Evolutionary conservation across 148 eudicot species (phyloP), one percentile per base, ranked within the genome.

Genomic region (Cornus florida): DNA sequence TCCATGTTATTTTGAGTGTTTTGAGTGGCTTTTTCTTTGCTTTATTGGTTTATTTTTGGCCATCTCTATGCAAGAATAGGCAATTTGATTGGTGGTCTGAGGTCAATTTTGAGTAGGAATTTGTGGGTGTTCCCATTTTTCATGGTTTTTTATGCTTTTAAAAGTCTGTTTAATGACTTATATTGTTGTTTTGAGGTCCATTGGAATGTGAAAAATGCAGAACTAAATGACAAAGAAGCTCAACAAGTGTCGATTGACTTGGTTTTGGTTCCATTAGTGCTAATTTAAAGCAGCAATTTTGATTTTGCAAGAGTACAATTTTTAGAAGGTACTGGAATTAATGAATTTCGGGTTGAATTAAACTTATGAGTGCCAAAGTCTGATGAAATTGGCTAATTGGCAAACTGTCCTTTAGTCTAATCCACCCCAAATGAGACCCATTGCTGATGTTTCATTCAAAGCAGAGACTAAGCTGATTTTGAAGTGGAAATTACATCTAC

Each of bases 11-110:
- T 67, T 60, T 56, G 50, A 70, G 78, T 74, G 71, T 43, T 74
- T 79, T 72, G 39, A 48, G 77, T 80, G 53, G 71, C 56, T 43
- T 77, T 75, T 83, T 66, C 71, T 84, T 74, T 79, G 79, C 69
- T 74, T 12, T 57, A 32, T 68, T 28, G 38, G 68, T 72, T 78
- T 60, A 19, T 73, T 22, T 60, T 41, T 78, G 41, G 17, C 28
- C 78, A 73, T 38, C 35, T 73, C 59, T 75, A 43, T 83, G 80
- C 11, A 56, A 46, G 73, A 64, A 46, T 60, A 32, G 28, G 32
- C 43, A 69, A 20, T 9, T 38, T 5, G 20, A 46, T 72, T 72
- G 33, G 35, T 48, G 75, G 62, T 77, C 53, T 33, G 22, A 68
- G 66, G 69, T 66, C 19, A 33, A 9, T 48, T 77, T 31, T 50